Percentiles rank a stretch among this genome's conserved stretches.
phyloP scores from a whole-genome alignment of 2,329 filamentous ascomycete species.

The Exserohilum rostratum region DNA sequence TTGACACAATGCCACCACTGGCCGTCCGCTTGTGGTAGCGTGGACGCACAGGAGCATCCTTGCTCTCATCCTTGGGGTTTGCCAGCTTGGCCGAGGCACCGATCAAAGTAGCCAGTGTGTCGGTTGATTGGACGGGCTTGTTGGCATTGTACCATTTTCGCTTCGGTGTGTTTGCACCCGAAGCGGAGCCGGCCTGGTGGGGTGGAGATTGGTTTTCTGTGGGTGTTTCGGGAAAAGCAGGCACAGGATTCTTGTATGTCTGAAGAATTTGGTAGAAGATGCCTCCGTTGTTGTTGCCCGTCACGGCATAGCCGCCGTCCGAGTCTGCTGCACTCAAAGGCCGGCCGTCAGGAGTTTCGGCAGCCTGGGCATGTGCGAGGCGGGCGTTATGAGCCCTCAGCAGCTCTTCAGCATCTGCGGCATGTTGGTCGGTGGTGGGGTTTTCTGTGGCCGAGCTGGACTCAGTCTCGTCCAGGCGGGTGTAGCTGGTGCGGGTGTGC shows the following conservation, averaged over 20 bases:
- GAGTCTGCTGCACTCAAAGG: conserved; percentile 14
- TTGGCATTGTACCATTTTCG: conserved; percentile 42
- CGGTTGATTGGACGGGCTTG: conserved; percentile 32
- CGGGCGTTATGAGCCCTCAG: conserved; percentile 23
- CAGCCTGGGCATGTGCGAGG: conserved; percentile 1
- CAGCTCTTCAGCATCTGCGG: conserved; percentile 24
- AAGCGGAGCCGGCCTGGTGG: conserved; percentile 23
- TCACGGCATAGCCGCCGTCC: conserved; percentile 33
- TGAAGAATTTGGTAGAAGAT: conserved; percentile 43
- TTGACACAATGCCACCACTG: conserved; percentile 33
- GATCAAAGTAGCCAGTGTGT: conserved; percentile 39
- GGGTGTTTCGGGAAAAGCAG: conserved; percentile 17
- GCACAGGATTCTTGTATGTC: conserved; percentile 36
- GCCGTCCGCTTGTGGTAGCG: conserved; percentile 28
- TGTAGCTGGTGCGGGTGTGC: conserved; percentile 17
- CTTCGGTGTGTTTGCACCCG: conserved; percentile 33
- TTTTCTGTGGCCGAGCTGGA: conserved; percentile 5
- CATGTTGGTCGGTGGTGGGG: conserved; percentile 18
- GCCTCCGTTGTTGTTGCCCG: conserved; percentile 37
- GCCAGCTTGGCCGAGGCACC: conserved; percentile 38
- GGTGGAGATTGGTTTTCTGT: conserved; percentile 26
- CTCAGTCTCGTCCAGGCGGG: conserved; percentile 22
- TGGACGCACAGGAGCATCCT: conserved; percentile 18
- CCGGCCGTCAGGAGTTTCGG: conserved; percentile 4
- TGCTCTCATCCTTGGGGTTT: conserved; percentile 34